Conservation (phyloP, 441 rosid genomes). For the Macaranga tanarius region DNA sequence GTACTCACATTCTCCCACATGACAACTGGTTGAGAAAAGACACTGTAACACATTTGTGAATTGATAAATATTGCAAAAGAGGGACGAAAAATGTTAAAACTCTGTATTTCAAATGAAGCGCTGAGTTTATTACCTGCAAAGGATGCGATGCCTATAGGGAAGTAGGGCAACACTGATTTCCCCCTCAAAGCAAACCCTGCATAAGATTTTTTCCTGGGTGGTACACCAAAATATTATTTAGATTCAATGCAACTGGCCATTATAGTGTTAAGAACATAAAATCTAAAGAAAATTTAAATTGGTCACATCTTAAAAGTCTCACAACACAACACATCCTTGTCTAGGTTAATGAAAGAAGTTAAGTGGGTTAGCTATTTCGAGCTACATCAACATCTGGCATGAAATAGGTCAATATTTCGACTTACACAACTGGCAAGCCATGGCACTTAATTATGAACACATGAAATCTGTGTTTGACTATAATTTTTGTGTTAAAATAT, state of each 20-base stretch:
- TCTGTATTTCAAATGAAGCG: not conserved
- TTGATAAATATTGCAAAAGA: constrained; percentile 16
- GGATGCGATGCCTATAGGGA: constrained; percentile 90
- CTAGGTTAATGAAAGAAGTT: too few relatives aligned
- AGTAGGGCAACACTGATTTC: constrained; percentile 86
- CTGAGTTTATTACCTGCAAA: constrained; percentile 66
- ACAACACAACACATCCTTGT: not conserved
- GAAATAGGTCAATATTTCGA: too few relatives aligned
- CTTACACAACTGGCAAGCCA: too few relatives aligned
- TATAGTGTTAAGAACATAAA: not conserved
- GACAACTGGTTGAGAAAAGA: constrained; percentile 22
- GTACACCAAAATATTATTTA: not conserved
- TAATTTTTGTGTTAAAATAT: too few relatives aligned
- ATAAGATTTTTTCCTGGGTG: constrained; percentile 86
- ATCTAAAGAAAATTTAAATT: not conserved
- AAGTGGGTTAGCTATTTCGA: too few relatives aligned
- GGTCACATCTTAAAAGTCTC: not conserved
- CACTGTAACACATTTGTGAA: constrained; percentile 47
- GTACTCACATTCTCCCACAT: too few relatives aligned
- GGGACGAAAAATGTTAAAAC: too few relatives aligned
- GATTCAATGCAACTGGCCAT: not conserved
- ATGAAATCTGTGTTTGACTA: too few relatives aligned
- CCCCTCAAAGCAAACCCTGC: constrained; percentile 90
- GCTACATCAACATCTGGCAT: too few relatives aligned
- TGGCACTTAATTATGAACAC: too few relatives aligned